Evolutionary conservation across 164 flowering plant species (phyloP).

Genomic region (Aristolochia fimbriata): DNA sequence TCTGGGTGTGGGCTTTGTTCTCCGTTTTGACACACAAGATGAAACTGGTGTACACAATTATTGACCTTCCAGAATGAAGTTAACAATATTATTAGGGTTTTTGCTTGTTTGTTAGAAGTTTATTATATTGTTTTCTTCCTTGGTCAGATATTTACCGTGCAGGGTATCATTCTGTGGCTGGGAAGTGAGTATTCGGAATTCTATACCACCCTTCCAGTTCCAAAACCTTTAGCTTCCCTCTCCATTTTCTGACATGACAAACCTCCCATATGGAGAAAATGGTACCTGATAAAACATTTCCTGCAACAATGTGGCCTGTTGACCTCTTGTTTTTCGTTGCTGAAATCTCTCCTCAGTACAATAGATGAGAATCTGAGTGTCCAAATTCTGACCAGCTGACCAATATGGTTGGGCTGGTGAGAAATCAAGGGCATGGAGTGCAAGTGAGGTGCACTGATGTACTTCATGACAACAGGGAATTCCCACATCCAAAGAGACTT

Average conservation of each 20-base stretch:
- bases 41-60: too few relatives aligned
- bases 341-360: slow-evolving; percentile 84
- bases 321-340: slow-evolving; percentile 91
- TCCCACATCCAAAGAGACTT: slow-evolving; percentile 98
- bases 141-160: too few relatives aligned
- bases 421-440: slow-evolving; percentile 97
- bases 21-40: too few relatives aligned
- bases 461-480: slow-evolving; percentile 93
- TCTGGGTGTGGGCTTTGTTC: too few relatives aligned
- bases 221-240: slow-evolving; percentile 98
- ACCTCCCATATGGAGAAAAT: slow-evolving; percentile 96
- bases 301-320: slow-evolving; percentile 91
- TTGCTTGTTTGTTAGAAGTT: too few relatives aligned
- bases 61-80: too few relatives aligned
- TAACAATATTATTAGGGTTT: too few relatives aligned
- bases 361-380: slow-evolving; percentile 93
- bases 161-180: too few relatives aligned
- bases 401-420: slow-evolving; percentile 84
- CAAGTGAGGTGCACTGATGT: slow-evolving; percentile 98
- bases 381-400: slow-evolving; percentile 97
- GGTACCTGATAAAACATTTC: slow-evolving; percentile 98
- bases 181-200: slow-evolving; percentile 51
- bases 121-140: too few relatives aligned
- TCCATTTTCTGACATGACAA: slow-evolving; percentile 97
- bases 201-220: slow-evolving; percentile 98